These are phyloP conservation scores for Metrosideros polymorpha DNA, from an alignment of 441 rosid genomes.

Conservation along the genomic window DNA sequence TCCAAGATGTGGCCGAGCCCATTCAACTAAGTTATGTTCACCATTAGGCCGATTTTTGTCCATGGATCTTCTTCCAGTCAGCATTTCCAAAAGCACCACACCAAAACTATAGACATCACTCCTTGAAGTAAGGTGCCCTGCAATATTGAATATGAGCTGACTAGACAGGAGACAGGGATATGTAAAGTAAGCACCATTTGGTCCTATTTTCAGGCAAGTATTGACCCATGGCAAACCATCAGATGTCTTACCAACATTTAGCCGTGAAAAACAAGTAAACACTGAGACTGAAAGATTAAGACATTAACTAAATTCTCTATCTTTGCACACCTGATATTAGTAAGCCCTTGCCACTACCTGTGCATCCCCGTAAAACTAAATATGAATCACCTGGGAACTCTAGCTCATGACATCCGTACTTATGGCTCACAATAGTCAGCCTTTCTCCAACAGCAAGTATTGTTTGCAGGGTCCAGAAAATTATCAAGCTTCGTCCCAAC, in stretches of 20 bases:
- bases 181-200: neutral
- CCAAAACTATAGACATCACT: conserved; percentile 95
- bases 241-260: neutral
- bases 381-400: neutral
- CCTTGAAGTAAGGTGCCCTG: conserved; percentile 91
- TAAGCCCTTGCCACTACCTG: neutral
- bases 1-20: conserved; percentile 85
- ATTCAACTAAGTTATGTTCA: conserved; percentile 85
- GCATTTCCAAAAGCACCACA: conserved; percentile 81
- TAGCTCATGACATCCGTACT: neutral
- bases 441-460: neutral
- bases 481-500: neutral
- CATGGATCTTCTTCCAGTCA: conserved; percentile 86
- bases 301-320: too few species aligned
- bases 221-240: neutral
- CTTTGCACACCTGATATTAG: neutral
- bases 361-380: neutral
- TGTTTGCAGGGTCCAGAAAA: neutral
- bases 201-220: neutral
- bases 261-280: neutral
- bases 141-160: neutral
- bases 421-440: neutral
- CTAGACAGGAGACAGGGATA: neutral
- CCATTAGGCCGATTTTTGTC: conserved; percentile 86
- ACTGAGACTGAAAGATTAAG: neutral